phyloP scores from a whole-genome alignment of 768 basidiomycete species.

The Podaxis sp. region DNA sequence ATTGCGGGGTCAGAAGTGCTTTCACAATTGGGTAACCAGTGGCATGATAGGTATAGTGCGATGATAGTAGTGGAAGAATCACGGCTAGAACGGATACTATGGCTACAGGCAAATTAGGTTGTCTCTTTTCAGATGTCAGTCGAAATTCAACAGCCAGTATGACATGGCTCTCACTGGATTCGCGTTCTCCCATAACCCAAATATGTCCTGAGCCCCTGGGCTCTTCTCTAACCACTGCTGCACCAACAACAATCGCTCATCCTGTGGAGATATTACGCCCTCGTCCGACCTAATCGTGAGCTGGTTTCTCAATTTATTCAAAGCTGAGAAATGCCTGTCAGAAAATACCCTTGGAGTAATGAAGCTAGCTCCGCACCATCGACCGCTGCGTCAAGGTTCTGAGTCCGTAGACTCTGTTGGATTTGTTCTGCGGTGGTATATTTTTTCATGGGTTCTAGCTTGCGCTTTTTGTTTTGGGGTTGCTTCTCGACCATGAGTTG shows the following conservation, averaged over 20 bases:
- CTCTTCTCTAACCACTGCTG: constrained; percentile 62
- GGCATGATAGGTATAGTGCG: constrained; percentile 67
- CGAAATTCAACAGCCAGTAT: not conserved
- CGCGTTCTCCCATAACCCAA: constrained; percentile 58
- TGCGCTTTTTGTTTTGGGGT: constrained; percentile 7
- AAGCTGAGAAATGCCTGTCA: constrained; percentile 27
- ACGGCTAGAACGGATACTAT: constrained; percentile 51
- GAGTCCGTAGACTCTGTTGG: constrained; percentile 29
- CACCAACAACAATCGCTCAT: constrained; percentile 58
- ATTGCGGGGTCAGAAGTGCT: constrained; percentile 53
- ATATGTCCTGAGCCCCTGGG: constrained; percentile 60
- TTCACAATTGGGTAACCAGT: constrained; percentile 65
- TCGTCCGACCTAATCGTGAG: constrained; percentile 54
- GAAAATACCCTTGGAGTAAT: constrained; percentile 2
- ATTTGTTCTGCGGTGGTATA: constrained; percentile 34
- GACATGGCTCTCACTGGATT: constrained; percentile 42
- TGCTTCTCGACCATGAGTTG: constrained; percentile 1
- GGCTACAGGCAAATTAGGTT: not conserved
- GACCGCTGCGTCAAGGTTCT: constrained; percentile 31
- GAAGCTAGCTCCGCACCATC: constrained; percentile 26
- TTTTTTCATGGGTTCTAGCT: constrained; percentile 11
- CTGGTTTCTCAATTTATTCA: constrained; percentile 63
- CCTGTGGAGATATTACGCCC: constrained; percentile 45
- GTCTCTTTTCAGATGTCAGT: constrained; percentile 1
- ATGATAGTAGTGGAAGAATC: constrained; percentile 60